phyloP scores from a whole-genome alignment of 495 filamentous ascomycete genomes.

The Xylaria bambusicola region DNA sequence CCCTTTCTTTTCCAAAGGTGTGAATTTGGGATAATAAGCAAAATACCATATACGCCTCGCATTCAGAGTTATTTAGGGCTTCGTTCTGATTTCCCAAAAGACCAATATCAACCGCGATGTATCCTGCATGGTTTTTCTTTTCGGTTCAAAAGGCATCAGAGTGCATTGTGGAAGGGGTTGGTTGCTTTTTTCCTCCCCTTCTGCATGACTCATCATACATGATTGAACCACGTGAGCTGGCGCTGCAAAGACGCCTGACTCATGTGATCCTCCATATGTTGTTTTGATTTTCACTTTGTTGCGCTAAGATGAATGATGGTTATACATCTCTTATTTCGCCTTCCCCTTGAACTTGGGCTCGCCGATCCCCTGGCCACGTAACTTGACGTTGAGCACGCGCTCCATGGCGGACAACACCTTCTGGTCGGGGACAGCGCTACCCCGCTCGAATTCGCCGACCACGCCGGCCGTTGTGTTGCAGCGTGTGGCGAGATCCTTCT shows the following conservation, averaged over 20 bases:
- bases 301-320: no score
- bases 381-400: slow-evolving; percentile 80
- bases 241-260: no score
- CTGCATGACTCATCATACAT: slow-evolving; percentile 8
- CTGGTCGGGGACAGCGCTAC: slow-evolving; percentile 78
- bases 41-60: no score
- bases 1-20: no score
- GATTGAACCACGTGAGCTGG: slow-evolving; percentile 4
- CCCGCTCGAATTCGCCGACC: slow-evolving; percentile 84
- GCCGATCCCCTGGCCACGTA: slow-evolving; percentile 77
- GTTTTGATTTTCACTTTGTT: background rate
- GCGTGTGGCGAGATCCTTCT: slow-evolving; percentile 94
- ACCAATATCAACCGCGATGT: no score
- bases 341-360: slow-evolving; percentile 74
- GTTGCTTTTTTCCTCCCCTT: slow-evolving; percentile 1
- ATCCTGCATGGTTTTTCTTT: no score
- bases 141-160: no score
- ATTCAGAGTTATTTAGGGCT: no score
- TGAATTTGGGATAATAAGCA: no score
- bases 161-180: no score
- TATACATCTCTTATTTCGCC: slow-evolving; percentile 36
- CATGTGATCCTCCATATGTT: background rate
- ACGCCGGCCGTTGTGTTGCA: slow-evolving; percentile 82
- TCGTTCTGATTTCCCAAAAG: no score
- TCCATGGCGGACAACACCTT: slow-evolving; percentile 81